Percentiles rank a stretch among this genome's conserved stretches.
Conservation (phyloP, 371 early-diverging fungal genomes). For the Mycotypha africana region DNA sequence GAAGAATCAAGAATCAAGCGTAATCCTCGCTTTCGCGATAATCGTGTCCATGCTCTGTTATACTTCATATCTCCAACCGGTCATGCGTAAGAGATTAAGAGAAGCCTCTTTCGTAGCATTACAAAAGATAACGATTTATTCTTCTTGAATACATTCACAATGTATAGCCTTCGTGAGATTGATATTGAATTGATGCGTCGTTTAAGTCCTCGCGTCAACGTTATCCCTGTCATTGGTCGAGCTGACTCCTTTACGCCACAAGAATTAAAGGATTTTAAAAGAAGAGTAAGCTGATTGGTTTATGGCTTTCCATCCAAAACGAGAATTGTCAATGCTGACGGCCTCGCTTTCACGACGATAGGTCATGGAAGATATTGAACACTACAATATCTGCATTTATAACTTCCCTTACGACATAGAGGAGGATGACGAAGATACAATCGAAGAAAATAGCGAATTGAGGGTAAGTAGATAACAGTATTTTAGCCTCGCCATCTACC, state of each 20-base stretch:
- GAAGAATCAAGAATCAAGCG: conserved; percentile 94
- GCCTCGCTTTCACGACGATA: too few species aligned
- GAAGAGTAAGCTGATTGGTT: conserved; percentile 48
- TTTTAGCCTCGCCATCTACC: not conserved
- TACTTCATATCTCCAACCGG: conserved; percentile 98
- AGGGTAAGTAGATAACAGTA: conserved; percentile 31
- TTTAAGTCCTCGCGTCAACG: conserved; percentile 88
- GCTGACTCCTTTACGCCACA: conserved; percentile 72
- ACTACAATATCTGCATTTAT: conserved; percentile 90
- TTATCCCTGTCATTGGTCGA: conserved; percentile 89
- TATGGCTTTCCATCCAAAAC: not conserved
- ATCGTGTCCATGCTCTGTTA: conserved; percentile 94
- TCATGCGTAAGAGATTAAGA: conserved; percentile 87
- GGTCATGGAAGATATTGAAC: conserved; percentile 90
- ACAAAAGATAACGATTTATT: too few species aligned
- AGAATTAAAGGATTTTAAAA: conserved; percentile 76
- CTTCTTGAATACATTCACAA: not conserved
- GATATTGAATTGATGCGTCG: conserved; percentile 97
- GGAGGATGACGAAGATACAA: conserved; percentile 89
- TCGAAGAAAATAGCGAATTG: conserved; percentile 94
- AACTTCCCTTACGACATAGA: conserved; percentile 75
- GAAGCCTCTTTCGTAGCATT: too few species aligned
- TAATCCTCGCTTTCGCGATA: conserved; percentile 95
- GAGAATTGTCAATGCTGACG: too few species aligned
- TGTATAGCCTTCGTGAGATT: conserved; percentile 81